These are phyloP conservation scores for Psilocybe cubensis DNA, from an alignment of 768 basidiomycete genomes.

Conservation along the genomic window DNA sequence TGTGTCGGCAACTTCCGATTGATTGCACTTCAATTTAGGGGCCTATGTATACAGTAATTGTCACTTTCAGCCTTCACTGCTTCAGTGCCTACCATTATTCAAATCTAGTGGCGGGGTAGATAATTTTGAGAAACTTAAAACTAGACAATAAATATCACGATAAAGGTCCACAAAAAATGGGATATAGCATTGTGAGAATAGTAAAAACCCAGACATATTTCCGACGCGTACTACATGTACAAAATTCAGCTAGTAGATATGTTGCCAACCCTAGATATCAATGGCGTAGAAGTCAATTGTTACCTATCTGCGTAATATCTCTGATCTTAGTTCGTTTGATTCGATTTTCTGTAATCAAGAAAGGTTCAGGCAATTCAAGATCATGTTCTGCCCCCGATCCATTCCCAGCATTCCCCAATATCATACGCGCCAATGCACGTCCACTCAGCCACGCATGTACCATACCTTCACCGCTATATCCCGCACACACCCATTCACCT, in stretches of 20 bases:
- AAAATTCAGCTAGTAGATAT: background rate
- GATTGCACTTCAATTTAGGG: background rate
- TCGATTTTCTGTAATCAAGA: constrained; percentile 50
- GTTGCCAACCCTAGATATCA: background rate
- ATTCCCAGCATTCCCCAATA: constrained; percentile 34
- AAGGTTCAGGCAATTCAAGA: constrained; percentile 45
- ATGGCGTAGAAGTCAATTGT: background rate
- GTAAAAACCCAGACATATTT: too few relatives aligned
- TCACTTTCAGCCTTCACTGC: too few relatives aligned
- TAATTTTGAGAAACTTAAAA: too few relatives aligned
- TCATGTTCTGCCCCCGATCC: constrained; percentile 31
- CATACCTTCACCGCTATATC: constrained; percentile 69
- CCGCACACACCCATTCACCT: constrained; percentile 78
- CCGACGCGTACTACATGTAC: too few relatives aligned
- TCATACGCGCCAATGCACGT: constrained; percentile 35
- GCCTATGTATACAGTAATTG: too few relatives aligned
- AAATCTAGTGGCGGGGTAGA: too few relatives aligned
- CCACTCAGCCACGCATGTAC: constrained; percentile 24
- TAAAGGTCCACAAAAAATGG: too few relatives aligned
- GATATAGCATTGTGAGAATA: too few relatives aligned
- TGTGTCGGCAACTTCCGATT: background rate
- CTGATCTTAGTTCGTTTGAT: constrained; percentile 49
- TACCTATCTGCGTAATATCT: constrained; percentile 25
- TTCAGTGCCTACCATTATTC: too few relatives aligned
- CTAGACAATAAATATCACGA: too few relatives aligned